Evolutionary conservation across 179 eudicot genomes (phyloP).

Genomic region (Spinacia oleracea): DNA sequence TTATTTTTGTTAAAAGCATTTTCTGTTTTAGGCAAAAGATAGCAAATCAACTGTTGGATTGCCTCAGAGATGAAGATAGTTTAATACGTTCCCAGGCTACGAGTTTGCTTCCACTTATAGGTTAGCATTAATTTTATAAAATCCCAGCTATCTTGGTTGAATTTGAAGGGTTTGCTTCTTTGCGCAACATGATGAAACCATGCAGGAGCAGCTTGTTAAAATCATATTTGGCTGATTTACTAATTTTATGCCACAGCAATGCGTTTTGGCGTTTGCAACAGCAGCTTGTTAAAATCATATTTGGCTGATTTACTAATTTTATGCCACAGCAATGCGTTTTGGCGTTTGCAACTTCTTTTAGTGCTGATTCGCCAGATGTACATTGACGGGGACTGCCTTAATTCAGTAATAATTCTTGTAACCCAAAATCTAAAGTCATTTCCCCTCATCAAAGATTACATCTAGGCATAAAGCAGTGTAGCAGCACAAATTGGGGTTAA

Average conservation of each 20-base stretch:
- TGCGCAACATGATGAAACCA: neutral
- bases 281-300: too few relatives aligned
- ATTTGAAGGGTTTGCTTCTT: neutral
- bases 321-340: neutral
- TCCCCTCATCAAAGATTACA: neutral
- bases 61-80: conserved; percentile 60
- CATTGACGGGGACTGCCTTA: neutral
- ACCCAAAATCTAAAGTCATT: neutral
- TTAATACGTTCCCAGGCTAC: conserved; percentile 46
- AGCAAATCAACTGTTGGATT: conserved; percentile 51
- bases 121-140: conserved; percentile 37
- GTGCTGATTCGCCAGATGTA: neutral
- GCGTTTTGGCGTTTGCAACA: neutral
- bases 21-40: conserved; percentile 52
- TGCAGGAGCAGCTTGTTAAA: neutral
- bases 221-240: neutral
- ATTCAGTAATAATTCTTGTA: neutral
- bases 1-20: neutral
- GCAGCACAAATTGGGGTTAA: neutral
- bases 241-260: neutral
- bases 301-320: neutral
- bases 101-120: conserved; percentile 58
- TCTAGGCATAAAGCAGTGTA: neutral
- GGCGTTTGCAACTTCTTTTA: neutral
- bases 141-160: neutral